Conservation (phyloP, 192 early-diverging fungal species). For the Pilobolus umbonatus region DNA sequence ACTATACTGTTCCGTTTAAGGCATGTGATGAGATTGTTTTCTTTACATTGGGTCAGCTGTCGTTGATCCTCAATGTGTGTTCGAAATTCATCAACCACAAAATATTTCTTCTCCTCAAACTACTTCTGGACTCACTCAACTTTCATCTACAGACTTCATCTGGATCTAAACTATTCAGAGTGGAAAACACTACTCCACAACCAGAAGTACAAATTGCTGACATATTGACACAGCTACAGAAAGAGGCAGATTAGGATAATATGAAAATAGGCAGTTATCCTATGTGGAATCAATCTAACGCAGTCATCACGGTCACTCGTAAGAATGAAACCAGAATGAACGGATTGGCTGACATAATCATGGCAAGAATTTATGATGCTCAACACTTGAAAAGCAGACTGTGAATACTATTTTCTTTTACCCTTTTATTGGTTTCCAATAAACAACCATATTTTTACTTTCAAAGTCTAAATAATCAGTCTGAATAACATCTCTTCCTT, state of each 20-base stretch:
- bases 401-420: not conserved
- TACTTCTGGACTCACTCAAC: constrained; percentile 30
- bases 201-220: constrained; percentile 42
- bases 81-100: too few relatives aligned
- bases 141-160: constrained; percentile 17
- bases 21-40: too few relatives aligned
- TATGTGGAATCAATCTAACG: constrained; percentile 22
- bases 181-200: constrained; percentile 39
- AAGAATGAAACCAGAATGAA: constrained; percentile 31
- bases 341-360: constrained; percentile 22
- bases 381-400: constrained; percentile 10
- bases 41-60: too few relatives aligned
- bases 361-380: constrained; percentile 1
- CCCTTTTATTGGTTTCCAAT: constrained; percentile 16
- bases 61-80: too few relatives aligned
- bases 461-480: constrained; percentile 32
- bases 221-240: constrained; percentile 33
- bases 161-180: constrained; percentile 30
- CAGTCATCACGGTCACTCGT: constrained; percentile 23
- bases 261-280: constrained; percentile 55
- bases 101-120: constrained; percentile 57
- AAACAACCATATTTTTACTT: constrained; percentile 32
- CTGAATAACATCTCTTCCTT: not conserved
- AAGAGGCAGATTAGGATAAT: not conserved
- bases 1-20: too few relatives aligned